Base-by-base conservation (phyloP, 495 filamentous ascomycete genomes). In the Parathielavia appendiculata region DNA sequence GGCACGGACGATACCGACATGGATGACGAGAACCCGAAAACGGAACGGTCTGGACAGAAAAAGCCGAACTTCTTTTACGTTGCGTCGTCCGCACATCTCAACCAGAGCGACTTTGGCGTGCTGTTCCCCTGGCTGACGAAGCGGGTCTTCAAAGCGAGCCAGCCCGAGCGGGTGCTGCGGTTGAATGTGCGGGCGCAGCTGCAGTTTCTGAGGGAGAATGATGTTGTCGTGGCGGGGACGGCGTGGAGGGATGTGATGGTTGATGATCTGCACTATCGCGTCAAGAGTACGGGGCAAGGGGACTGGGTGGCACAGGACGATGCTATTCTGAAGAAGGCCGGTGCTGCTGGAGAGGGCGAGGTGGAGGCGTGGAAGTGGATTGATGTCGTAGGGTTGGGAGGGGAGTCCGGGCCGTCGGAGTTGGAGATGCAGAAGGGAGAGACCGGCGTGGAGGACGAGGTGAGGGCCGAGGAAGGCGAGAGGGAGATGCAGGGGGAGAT, bases 31-130 rank as follows among this genome's bases (percentile, higher is more conserved):
- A 34, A 36, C 34, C 7, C 8, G 32, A 11, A 20, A 7, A 26
- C 9, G 32, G 23, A n/a, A 32, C 2, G 13, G n/a, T n/a, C 17
- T 20, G 6, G 1, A 6, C 12, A 32, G 11, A 16, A 32, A 7
- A 64, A 69, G 56, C 83, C 84, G 1, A 63, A 79, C 47, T 75
- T 90, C 53, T 91, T 84, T 69, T 91, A 86, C 64, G 80, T 83
- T 2, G 61, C 69, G 11, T 64, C 70, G 11, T 83, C 81, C 5
- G 87, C 87, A 0, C 89, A 92, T 67, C 74, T 91, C 22, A 83
- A 73, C 38, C 89, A 91, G 71, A 84, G 80, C 16, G 89, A 92
- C 63, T 92, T 91, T 66, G 88, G 84, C n/a, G 66, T 90, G 12
- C 69, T 92, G 19, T 91, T 91, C 65, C 87, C 89, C 0, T 82